These are phyloP conservation scores for Rhipidocladum racemiflorum DNA, from an alignment of 176 grass and related monocot genomes.

Conservation along the genomic window DNA sequence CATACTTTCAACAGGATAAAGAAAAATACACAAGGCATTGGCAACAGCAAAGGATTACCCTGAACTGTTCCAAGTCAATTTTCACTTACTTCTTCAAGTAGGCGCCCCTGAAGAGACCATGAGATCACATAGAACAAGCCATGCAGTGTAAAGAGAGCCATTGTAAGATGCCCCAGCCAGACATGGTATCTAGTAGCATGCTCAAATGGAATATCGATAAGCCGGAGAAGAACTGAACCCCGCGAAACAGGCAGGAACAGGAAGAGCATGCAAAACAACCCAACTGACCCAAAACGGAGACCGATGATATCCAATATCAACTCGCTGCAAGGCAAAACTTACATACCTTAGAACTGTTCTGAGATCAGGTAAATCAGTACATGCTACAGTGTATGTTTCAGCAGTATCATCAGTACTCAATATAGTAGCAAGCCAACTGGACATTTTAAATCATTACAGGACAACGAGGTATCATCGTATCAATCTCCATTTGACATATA, in stretches of 20 bases:
- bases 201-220: conserved; percentile 96
- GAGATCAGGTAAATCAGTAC: background rate
- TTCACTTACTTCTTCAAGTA: conserved; percentile 63
- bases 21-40: background rate
- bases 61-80: background rate
- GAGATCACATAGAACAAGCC: conserved; percentile 56
- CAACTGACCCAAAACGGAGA: conserved; percentile 57
- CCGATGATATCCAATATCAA: conserved; percentile 60
- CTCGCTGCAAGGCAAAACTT: conserved; percentile 46
- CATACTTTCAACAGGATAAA: background rate
- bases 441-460: background rate
- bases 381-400: background rate
- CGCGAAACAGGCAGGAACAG: conserved; percentile 81
- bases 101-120: conserved; percentile 49
- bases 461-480: background rate
- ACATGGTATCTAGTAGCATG: conserved; percentile 97
- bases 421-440: background rate
- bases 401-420: background rate
- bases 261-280: conserved; percentile 84
- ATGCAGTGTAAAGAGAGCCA: conserved; percentile 89
- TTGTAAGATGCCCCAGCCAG: conserved; percentile 98
- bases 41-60: background rate
- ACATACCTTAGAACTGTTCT: background rate
- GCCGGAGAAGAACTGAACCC: conserved; percentile 90
- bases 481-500: background rate